Evolutionary conservation across 345 rosid species (phyloP).

Genomic region (Orychophragmus violaceus): DNA sequence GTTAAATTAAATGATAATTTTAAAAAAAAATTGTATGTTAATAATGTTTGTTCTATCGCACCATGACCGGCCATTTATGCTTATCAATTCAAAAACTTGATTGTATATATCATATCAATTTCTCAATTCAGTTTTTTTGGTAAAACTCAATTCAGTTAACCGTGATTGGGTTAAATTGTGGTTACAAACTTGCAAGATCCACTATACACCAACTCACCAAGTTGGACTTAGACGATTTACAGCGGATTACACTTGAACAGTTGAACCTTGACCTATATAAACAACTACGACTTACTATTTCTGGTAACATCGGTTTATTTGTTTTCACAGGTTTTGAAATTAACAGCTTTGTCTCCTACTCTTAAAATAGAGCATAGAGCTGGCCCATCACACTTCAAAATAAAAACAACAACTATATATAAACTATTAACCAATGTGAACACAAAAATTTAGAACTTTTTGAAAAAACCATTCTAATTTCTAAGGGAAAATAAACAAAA

Average conservation of each 20-base stretch:
- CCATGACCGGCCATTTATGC: too few species aligned
- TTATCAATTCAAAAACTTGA: neutral
- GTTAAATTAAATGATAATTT: too few species aligned
- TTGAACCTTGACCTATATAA: neutral
- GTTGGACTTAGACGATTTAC: constrained; percentile 1
- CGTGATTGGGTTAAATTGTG: neutral
- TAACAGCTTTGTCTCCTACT: neutral
- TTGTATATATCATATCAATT: too few species aligned
- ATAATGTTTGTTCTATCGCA: too few species aligned
- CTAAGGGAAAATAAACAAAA: neutral
- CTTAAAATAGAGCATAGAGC: constrained; percentile 27
- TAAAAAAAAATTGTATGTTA: too few species aligned
- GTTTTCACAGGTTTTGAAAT: constrained; percentile 7
- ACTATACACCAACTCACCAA: neutral
- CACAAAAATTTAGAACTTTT: constrained; percentile 19
- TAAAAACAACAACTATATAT: constrained; percentile 20
- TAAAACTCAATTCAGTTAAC: neutral
- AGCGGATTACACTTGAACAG: neutral
- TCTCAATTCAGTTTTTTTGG: neutral
- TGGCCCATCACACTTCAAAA: constrained; percentile 15
- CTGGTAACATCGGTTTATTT: constrained; percentile 8
- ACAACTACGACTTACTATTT: constrained; percentile 5
- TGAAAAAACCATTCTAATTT: neutral
- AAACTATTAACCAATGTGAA: constrained; percentile 10
- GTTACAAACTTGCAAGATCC: neutral